Base-by-base conservation (phyloP, 2,329 filamentous ascomycete species). In the Sordariomycetes sp. region DNA sequence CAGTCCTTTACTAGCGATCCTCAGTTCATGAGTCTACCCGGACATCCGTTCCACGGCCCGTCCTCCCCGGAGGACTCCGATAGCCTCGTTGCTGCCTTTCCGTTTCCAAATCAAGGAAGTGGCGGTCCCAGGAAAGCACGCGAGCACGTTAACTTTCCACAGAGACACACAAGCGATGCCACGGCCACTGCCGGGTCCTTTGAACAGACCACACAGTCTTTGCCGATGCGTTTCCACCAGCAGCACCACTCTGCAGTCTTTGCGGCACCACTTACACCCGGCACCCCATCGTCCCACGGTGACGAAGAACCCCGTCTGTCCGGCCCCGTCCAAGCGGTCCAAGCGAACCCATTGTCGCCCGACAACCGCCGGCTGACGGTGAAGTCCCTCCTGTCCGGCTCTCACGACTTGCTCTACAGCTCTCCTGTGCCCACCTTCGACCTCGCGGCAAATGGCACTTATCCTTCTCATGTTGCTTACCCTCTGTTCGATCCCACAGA, bases 311-410 rank as follows among this genome's bases (percentile, higher is more conserved):
- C 64, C 34, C 62, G 64, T 13, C 61, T 65, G 57, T 58, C 60
- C 32, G 56, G 61, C 45, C 59, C 64, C 15, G 53, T 59, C 4
- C 59, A 59, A 8, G 28, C 55, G 35, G 58, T 58, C 4, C 60
- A 64, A 15, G 53, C 61, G 28, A 62, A 64, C 52, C 57, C 61
- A 53, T 55, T 55, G 28, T 65, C 64, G 17, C 62, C 66, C 24
- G 61, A 61, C 3, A 62, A 66, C 52, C 66, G 66, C 54, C 66
- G 81, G 17, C 71, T 88, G 24, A 86, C 84, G 10, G 83, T 89
- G 35, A 81, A 80, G 62, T 87, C 84, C 13, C 68, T 89, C 8
- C 70, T 89, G 5, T 78, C 78, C 2, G 74, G 78, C 17, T 73
- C 78, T 20, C 70, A 75, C 7, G 32, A 0, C 17, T 51, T 52